A percentile compares a stretch with the other conserved stretches of the same genome.
These are phyloP conservation scores for Rhexocercosporidium sp. DNA, from an alignment of 2,329 filamentous ascomycete genomes.

Conservation along the genomic window DNA sequence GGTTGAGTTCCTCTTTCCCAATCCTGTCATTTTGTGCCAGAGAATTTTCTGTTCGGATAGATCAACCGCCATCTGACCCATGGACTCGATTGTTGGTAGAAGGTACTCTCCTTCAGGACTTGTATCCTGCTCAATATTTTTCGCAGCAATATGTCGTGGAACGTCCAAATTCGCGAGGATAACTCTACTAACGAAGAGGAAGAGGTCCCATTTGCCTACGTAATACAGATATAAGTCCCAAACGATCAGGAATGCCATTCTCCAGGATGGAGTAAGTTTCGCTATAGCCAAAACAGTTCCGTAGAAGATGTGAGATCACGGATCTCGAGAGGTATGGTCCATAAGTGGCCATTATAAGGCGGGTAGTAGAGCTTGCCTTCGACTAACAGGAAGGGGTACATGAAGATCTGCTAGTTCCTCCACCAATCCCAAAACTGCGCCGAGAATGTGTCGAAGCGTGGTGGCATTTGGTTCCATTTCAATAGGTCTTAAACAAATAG, in stretches of 20 bases:
- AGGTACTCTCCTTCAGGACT: not conserved
- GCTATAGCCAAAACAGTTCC: constrained; percentile 14
- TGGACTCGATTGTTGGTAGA: not conserved
- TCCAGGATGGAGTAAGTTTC: constrained; percentile 2
- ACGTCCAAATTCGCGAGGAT: constrained; percentile 12
- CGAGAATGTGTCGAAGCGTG: constrained; percentile 32
- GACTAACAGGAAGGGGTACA: constrained; percentile 8
- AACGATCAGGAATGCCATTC: not conserved
- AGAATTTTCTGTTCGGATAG: not conserved
- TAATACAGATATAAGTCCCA: constrained; percentile 11
- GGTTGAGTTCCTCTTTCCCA: not conserved
- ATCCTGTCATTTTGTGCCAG: not conserved
- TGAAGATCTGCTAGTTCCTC: constrained; percentile 1
- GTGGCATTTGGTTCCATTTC: constrained; percentile 14
- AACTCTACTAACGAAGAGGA: constrained; percentile 17
- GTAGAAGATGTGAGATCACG: constrained; percentile 15
- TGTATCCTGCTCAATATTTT: not conserved
- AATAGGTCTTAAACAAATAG: constrained; percentile 34
- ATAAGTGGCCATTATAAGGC: constrained; percentile 29
- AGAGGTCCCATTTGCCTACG: constrained; percentile 20
- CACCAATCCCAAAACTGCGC: constrained; percentile 40
- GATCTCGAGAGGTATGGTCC: constrained; percentile 27
- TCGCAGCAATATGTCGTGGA: not conserved
- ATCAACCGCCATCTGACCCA: constrained; percentile 4
- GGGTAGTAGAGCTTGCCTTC: constrained; percentile 23